phyloP scores from a whole-genome alignment of 768 basidiomycete species.

The Kwoniella shandongensis region DNA sequence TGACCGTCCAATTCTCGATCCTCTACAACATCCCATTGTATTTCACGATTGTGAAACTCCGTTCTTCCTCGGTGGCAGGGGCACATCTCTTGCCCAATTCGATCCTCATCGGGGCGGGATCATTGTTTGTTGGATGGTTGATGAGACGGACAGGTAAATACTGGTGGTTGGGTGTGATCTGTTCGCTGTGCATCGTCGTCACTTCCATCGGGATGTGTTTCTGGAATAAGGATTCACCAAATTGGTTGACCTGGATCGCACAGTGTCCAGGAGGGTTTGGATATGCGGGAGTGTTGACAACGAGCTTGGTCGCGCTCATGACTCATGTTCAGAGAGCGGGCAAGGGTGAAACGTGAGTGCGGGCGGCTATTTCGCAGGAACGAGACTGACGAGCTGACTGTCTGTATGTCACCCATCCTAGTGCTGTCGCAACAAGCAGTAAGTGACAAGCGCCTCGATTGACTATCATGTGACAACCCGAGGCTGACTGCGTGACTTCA shows the following conservation, averaged over 20 bases:
- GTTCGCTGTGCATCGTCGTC: slow-evolving; percentile 60
- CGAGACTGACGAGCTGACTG: slow-evolving; percentile 12
- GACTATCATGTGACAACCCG: slow-evolving; percentile 10
- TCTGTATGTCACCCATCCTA: slow-evolving; percentile 1
- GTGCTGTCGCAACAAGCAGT: slow-evolving; percentile 79
- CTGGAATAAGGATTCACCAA: slow-evolving; percentile 63
- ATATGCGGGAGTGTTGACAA: slow-evolving; percentile 45
- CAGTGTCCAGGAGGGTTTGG: slow-evolving; percentile 45
- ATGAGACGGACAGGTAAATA: slow-evolving; percentile 70
- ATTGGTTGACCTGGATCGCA: slow-evolving; percentile 47
- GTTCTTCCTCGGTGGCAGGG: slow-evolving; percentile 71
- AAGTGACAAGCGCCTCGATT: slow-evolving; percentile 51
- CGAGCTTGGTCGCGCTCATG: slow-evolving; percentile 50
- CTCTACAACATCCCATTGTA: slow-evolving; percentile 88
- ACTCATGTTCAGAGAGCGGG: slow-evolving; percentile 39
- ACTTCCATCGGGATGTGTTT: slow-evolving; percentile 62
- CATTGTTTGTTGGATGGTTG: slow-evolving; percentile 82
- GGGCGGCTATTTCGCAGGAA: background rate
- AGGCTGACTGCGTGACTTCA: background rate
- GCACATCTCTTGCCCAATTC: slow-evolving; percentile 84
- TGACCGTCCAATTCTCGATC: slow-evolving; percentile 42
- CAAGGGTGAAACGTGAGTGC: slow-evolving; percentile 43
- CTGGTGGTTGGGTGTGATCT: slow-evolving; percentile 66
- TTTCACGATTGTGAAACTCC: slow-evolving; percentile 75
- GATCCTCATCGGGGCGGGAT: slow-evolving; percentile 76